Evolutionary conservation across 1,284 basidiomycete genomes (phyloP).

Genomic region (Rhodofomes roseus): DNA sequence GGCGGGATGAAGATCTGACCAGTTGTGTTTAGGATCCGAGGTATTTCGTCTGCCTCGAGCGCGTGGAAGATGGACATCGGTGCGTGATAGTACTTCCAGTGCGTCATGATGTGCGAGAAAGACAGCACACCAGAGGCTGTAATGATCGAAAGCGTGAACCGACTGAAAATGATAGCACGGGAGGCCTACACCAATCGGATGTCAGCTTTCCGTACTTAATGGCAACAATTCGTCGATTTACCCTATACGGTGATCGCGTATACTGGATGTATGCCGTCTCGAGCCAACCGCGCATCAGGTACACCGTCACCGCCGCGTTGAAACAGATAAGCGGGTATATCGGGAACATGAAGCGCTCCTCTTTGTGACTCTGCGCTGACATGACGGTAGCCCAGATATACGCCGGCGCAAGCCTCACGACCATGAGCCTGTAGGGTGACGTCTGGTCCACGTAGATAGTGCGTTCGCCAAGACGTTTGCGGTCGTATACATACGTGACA

Average conservation of each 20-base stretch:
- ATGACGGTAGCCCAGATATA: slow-evolving; percentile 89
- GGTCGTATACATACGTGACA: slow-evolving; percentile 76
- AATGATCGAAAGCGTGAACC: slow-evolving; percentile 71
- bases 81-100: slow-evolving; percentile 88
- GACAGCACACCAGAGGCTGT: slow-evolving; percentile 67
- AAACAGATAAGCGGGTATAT: slow-evolving; percentile 90
- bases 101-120: slow-evolving; percentile 74
- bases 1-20: slow-evolving; percentile 49
- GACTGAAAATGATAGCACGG: slow-evolving; percentile 70
- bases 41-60: slow-evolving; percentile 80
- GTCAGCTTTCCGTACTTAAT: not conserved
- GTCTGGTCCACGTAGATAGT: slow-evolving; percentile 55
- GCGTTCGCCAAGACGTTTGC: slow-evolving; percentile 71
- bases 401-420: slow-evolving; percentile 75
- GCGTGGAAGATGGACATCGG: slow-evolving; percentile 74
- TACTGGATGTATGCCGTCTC: slow-evolving; percentile 71
- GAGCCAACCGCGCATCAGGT: slow-evolving; percentile 81
- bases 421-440: slow-evolving; percentile 76
- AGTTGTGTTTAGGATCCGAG: slow-evolving; percentile 73
- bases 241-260: slow-evolving; percentile 83
- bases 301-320: slow-evolving; percentile 87
- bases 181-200: slow-evolving; percentile 55
- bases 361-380: slow-evolving; percentile 87
- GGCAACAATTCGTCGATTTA: slow-evolving; percentile 33
- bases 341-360: slow-evolving; percentile 98